Evolutionary conservation across 495 filamentous ascomycete species (phyloP).

Genomic region (Aspergillus incahuasiensis): DNA sequence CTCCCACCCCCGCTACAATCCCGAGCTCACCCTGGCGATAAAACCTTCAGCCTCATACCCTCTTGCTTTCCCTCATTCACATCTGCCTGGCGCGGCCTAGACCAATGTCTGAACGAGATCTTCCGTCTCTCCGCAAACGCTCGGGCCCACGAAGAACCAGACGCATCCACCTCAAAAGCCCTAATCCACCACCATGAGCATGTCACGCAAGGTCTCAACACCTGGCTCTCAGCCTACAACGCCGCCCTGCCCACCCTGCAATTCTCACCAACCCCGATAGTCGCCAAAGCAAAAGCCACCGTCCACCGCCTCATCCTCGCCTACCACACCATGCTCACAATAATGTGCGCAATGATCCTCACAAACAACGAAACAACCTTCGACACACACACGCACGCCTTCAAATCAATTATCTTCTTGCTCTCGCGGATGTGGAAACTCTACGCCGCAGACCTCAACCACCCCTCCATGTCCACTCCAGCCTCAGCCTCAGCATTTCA

Average conservation of each 20-base stretch:
- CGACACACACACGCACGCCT: slow-evolving; percentile 36
- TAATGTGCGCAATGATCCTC: slow-evolving; percentile 38
- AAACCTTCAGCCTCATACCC: not conserved
- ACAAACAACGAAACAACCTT: slow-evolving; percentile 33
- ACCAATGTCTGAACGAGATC: not conserved
- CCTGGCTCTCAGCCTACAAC: not conserved
- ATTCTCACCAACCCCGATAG: not conserved
- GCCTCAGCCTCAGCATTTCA: too few species aligned
- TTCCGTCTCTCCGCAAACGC: not conserved
- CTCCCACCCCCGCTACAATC: too few species aligned
- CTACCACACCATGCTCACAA: slow-evolving; percentile 44
- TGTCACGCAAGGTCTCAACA: not conserved
- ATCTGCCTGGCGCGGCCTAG: slow-evolving; percentile 3
- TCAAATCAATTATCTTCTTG: slow-evolving; percentile 30
- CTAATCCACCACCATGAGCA: not conserved
- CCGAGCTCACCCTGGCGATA: too few species aligned
- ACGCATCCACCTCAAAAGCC: not conserved
- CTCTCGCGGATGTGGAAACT: slow-evolving; percentile 28
- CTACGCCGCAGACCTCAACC: not conserved
- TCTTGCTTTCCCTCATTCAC: not conserved
- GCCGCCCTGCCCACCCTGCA: not conserved
- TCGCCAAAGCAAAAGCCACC: not conserved
- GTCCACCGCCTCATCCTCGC: slow-evolving; percentile 31
- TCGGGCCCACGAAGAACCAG: not conserved
- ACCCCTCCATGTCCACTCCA: not conserved